These are phyloP conservation scores for Leishmania guyanensis DNA, from an alignment of 208 protist species.

Conservation along the genomic window DNA sequence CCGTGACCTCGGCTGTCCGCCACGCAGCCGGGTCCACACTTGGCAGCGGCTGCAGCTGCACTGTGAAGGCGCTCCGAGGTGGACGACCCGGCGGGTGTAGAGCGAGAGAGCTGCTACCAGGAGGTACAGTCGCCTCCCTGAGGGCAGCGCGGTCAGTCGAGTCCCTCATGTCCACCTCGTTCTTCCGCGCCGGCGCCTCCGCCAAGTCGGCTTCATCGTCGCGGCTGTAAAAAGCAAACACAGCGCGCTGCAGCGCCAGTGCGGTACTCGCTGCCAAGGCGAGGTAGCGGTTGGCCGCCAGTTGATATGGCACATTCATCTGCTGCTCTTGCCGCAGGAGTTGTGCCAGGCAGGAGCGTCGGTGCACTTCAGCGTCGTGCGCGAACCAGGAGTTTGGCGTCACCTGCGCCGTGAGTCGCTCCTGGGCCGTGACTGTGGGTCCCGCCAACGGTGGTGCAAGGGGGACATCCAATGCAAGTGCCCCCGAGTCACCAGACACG, in stretches of 20 bases:
- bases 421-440: constrained; percentile 1
- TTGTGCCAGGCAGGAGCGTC: constrained; percentile 27
- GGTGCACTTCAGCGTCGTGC: constrained; percentile 28
- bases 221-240: constrained; percentile 20
- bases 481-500: constrained; percentile 1
- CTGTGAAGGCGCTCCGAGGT: constrained; percentile 18
- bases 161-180: neutral
- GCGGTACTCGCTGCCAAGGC: constrained; percentile 21
- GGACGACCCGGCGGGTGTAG: neutral
- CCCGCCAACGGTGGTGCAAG: neutral
- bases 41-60: constrained; percentile 22
- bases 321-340: constrained; percentile 33
- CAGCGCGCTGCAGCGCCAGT: constrained; percentile 37
- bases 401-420: constrained; percentile 8
- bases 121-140: neutral
- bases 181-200: neutral
- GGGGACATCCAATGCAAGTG: neutral
- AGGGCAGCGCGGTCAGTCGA: neutral
- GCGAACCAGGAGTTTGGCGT: constrained; percentile 48
- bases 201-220: neutral
- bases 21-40: constrained; percentile 28
- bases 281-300: constrained; percentile 28
- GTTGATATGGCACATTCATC: constrained; percentile 55
- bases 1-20: constrained; percentile 13
- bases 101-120: neutral